These are phyloP conservation scores for Myxozyma neglecta DNA, from an alignment of 805 yeast species.

Conservation along the genomic window DNA sequence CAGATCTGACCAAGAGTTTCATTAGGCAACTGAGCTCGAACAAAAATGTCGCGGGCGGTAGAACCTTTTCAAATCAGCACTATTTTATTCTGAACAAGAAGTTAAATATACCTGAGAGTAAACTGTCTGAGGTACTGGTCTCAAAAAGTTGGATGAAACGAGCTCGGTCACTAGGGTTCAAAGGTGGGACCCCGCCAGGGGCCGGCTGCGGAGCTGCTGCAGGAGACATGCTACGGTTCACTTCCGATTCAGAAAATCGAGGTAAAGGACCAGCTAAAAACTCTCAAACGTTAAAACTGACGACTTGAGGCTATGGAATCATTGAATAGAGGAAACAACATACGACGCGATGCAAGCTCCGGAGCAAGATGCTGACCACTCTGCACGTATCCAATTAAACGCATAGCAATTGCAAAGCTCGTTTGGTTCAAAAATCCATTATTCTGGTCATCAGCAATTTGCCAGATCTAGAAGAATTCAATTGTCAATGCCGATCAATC, in stretches of 20 bases:
- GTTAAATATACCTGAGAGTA: constrained; percentile 14
- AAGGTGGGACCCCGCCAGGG: constrained; percentile 37
- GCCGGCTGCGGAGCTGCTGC: neutral
- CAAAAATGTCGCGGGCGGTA: constrained; percentile 70
- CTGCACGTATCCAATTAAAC: constrained; percentile 87
- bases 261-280: constrained; percentile 63
- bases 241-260: constrained; percentile 47
- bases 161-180: constrained; percentile 41
- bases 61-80: constrained; percentile 45
- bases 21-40: constrained; percentile 84
- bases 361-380: constrained; percentile 59
- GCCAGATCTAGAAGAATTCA: constrained; percentile 65
- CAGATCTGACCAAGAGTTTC: constrained; percentile 80
- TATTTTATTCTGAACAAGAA: neutral
- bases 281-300: constrained; percentile 9
- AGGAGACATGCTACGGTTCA: constrained; percentile 5
- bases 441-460: constrained; percentile 84
- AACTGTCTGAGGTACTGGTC: constrained; percentile 10
- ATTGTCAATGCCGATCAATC: neutral
- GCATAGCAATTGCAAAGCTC: constrained; percentile 82
- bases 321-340: constrained; percentile 4
- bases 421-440: constrained; percentile 77
- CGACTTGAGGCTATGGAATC: neutral
- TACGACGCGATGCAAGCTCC: constrained; percentile 48
- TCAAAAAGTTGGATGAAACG: constrained; percentile 38